Evolutionary conservation across 1,284 basidiomycete species (phyloP), one percentile per base, ranked within the genome.

Genomic region (Apiotrichum sp.): DNA sequence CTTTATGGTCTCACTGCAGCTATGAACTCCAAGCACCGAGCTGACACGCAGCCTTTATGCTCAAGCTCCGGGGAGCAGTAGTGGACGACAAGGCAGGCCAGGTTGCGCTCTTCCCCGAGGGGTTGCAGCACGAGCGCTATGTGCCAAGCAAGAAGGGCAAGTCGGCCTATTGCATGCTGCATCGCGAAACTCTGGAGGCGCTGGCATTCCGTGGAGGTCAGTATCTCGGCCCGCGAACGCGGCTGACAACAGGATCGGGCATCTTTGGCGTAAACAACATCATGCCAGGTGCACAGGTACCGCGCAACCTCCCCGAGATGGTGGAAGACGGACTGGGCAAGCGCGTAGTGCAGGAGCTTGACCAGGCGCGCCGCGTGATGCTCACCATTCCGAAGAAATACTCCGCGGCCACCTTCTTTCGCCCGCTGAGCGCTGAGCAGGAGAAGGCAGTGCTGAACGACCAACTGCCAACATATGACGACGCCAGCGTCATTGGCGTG

Each of bases 261-360:
- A 9, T 31, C 9, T 35, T n/a, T n/a, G 5, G 6, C 10, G 5
- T 47, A n/a, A 41, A 47, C 10, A 34, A 39, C 13, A 11, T 47
- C 43, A 16, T 31, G 2, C 38, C 39, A 7, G 13, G 6, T 31
- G 29, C n/a, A 7, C 11, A 10, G 3, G 42, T 45, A 5, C 44
- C 53, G 3, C 22, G 43, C 22, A 41, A 41, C 13, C 42, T 65
- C 2, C 22, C 41, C 29, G 53, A 47, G 3, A 45, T 54, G 52
- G 57, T 65, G 1, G 46, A 56, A 3, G 32, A 52, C 6, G 55
- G 58, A 51, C 61, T 67, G 11, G 32, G 29, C 6, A n/a, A 41
- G 31, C 55, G 65, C 6, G 47, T 64, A 5, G 36, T 50, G 29
- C 55, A 64, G 51, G 64, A 67, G 47, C 52, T 65, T 0, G 49